These are phyloP conservation scores for Zygosaccharomyces bailii DNA, from an alignment of 805 yeast genomes.

Conservation along the genomic window DNA sequence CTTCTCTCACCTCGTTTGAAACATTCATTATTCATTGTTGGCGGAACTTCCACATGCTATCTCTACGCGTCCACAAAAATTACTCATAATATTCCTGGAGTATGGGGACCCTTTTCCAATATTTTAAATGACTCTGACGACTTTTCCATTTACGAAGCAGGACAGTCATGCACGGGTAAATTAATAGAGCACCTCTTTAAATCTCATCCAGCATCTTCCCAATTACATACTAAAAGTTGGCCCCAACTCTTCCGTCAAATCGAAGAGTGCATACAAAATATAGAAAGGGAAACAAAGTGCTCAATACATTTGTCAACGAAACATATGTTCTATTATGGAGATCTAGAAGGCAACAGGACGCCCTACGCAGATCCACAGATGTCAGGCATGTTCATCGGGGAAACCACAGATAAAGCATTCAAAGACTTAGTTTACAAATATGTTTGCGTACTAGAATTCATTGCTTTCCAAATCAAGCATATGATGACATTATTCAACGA, in stretches of 20 bases:
- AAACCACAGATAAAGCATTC: constrained; percentile 37
- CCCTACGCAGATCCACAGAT: constrained; percentile 50
- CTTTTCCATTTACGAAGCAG: constrained; percentile 47
- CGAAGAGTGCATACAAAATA: constrained; percentile 20
- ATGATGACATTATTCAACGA: constrained; percentile 35
- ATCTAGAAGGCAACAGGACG: constrained; percentile 55
- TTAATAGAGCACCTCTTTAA: constrained; percentile 47
- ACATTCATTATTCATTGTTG: constrained; percentile 46
- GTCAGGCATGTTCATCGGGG: constrained; percentile 51
- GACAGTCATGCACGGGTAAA: constrained; percentile 58
- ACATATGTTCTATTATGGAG: constrained; percentile 49
- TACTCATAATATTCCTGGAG: constrained; percentile 37
- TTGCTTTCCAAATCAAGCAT: constrained; percentile 48
- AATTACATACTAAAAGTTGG: constrained; percentile 8
- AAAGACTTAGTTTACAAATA: constrained; percentile 42
- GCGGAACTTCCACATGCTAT: constrained; percentile 62
- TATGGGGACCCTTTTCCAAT: constrained; percentile 59
- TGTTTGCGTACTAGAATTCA: constrained; percentile 46
- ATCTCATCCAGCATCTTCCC: constrained; percentile 38
- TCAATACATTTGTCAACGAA: constrained; percentile 34
- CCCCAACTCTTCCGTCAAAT: constrained; percentile 22
- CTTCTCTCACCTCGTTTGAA: constrained; percentile 29
- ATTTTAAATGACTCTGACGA: constrained; percentile 24
- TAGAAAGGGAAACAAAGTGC: constrained; percentile 15
- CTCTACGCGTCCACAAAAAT: constrained; percentile 31